Base-by-base conservation (phyloP, 2,329 filamentous ascomycete species). In the Madurella mycetomatis region DNA sequence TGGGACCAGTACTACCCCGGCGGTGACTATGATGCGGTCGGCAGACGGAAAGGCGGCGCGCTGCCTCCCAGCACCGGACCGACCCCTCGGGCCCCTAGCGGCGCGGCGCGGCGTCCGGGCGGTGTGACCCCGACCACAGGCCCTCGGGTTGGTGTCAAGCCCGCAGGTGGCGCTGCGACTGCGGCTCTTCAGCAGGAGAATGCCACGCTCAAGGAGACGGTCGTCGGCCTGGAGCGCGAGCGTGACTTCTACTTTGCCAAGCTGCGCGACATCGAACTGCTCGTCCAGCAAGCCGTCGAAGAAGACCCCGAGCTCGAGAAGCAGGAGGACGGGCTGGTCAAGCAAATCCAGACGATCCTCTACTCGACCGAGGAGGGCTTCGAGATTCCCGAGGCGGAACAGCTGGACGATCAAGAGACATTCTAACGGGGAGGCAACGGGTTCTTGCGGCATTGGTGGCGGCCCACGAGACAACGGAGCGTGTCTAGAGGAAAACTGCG, bases 241-340 rank as follows among this genome's bases (percentile, higher is more conserved):
- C 83, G 94, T 47, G 94, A 99, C 72, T 99, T 99, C 71, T 99
- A 99, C 79, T 99, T 99, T 74, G 95, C 90, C 81, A 99, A 99
- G 79, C 81, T 99, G 61, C 83, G 94, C 56, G 94, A 99, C 69
- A 99, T 99, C 64, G 94, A 99, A 75, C 77, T 99, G 61, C 77
- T 99, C 65, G 83, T 99, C 52, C 94, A 99, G 76, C 88, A 90
- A 66, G 91, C 92, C 11, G 87, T 95, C 67, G 94, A 99, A 64
- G 88, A 90, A 59, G 89, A 96, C 62, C 92, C 92, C 0, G 87
- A 95, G 74, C 76, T 97, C 49, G 94, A 96, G 76, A 92, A 95
- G 81, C 88, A 95, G 58, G 92, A 96, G 66, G 88, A 91, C 59
- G 87, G 90, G 15, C 78, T 99, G 60, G 82, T 97, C 71, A 96